Evolutionary conservation across 768 basidiomycete genomes (phyloP).

Genomic region (Hydnomerulius pinastri): DNA sequence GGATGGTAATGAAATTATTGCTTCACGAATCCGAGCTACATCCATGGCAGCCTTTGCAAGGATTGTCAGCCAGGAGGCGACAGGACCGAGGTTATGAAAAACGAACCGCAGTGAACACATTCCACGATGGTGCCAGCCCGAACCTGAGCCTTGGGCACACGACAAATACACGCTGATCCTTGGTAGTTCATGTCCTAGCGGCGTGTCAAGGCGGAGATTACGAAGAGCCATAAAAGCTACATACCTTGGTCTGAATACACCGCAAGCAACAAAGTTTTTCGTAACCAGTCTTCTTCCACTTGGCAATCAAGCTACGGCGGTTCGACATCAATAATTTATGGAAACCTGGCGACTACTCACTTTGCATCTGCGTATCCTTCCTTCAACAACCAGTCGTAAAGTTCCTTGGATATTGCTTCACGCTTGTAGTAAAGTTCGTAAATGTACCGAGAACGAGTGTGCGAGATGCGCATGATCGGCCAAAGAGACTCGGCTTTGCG

Average conservation of each 20-base stretch:
- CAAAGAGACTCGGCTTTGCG: slow-evolving; percentile 90
- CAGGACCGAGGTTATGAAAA: neutral
- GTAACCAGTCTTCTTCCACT: slow-evolving; percentile 99
- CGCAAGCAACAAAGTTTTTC: slow-evolving; percentile 97
- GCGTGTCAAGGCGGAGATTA: slow-evolving; percentile 12
- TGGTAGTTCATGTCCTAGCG: slow-evolving; percentile 97
- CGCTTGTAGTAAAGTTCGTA: slow-evolving; percentile 99
- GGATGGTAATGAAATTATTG: neutral
- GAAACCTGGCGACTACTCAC: slow-evolving; percentile 48
- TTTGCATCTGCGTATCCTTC: slow-evolving; percentile 96
- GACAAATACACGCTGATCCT: slow-evolving; percentile 96
- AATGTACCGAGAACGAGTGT: slow-evolving; percentile 94
- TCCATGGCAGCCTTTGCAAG: slow-evolving; percentile 73
- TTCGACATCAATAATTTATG: slow-evolving; percentile 7
- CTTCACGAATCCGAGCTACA: slow-evolving; percentile 84
- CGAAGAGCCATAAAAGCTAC: slow-evolving; percentile 14
- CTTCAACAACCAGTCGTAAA: slow-evolving; percentile 98
- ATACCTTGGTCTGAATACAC: slow-evolving; percentile 91
- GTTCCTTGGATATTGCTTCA: slow-evolving; percentile 87
- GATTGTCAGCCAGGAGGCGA: slow-evolving; percentile 11
- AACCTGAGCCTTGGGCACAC: slow-evolving; percentile 94
- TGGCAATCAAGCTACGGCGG: slow-evolving; percentile 80
- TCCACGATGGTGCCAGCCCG: slow-evolving; percentile 90
- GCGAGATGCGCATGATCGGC: slow-evolving; percentile 98
- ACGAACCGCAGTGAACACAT: slow-evolving; percentile 95